phyloP scores from a whole-genome alignment of 2,329 filamentous ascomycete species.

The Grosmannia penicillata region DNA sequence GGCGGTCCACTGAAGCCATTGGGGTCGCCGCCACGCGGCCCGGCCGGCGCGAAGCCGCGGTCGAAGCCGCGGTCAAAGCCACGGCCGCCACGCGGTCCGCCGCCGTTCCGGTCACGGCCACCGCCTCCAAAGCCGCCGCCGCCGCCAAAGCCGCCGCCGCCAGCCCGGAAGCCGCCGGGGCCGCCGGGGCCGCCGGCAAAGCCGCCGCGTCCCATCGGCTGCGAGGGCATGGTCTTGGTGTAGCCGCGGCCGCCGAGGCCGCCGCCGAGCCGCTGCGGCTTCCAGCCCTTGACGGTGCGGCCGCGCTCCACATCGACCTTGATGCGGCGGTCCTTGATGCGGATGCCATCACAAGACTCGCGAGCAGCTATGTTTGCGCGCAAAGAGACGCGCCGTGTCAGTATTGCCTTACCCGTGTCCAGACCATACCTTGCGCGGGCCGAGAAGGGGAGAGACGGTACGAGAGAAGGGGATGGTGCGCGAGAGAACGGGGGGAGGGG shows the following conservation, averaged over 20 bases:
- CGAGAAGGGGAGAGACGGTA: slow-evolving; percentile 14
- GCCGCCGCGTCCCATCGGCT: slow-evolving; percentile 41
- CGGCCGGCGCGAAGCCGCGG: slow-evolving; percentile 31
- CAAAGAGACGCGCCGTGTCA: slow-evolving; percentile 49
- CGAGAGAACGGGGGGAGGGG: slow-evolving; percentile 19
- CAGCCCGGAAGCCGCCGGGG: slow-evolving; percentile 40
- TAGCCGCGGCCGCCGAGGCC: slow-evolving; percentile 87
- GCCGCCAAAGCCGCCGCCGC: slow-evolving; percentile 18
- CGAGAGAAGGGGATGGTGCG: no score
- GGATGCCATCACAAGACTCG: slow-evolving; percentile 70
- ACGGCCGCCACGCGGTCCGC: slow-evolving; percentile 26
- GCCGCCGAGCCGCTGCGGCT: slow-evolving; percentile 78
- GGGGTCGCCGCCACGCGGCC: slow-evolving; percentile 25
- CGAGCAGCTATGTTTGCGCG: slow-evolving; percentile 68
- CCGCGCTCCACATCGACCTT: slow-evolving; percentile 94
- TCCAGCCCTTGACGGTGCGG: slow-evolving; percentile 86
- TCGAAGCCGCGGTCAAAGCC: slow-evolving; percentile 16
- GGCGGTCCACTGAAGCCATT: slow-evolving; percentile 37
- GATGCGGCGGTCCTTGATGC: slow-evolving; percentile 82
- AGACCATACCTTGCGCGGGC: slow-evolving; percentile 17
- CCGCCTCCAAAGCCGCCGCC: slow-evolving; percentile 34
- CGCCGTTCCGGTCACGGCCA: slow-evolving; percentile 19
- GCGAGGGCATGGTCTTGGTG: slow-evolving; percentile 62
- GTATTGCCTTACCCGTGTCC: slow-evolving; percentile 47
- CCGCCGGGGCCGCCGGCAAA: slow-evolving; percentile 24